Percentiles rank a stretch among this genome's conserved stretches.
phyloP scores from a whole-genome alignment of 768 basidiomycete species.

The Lentinula raphanica region DNA sequence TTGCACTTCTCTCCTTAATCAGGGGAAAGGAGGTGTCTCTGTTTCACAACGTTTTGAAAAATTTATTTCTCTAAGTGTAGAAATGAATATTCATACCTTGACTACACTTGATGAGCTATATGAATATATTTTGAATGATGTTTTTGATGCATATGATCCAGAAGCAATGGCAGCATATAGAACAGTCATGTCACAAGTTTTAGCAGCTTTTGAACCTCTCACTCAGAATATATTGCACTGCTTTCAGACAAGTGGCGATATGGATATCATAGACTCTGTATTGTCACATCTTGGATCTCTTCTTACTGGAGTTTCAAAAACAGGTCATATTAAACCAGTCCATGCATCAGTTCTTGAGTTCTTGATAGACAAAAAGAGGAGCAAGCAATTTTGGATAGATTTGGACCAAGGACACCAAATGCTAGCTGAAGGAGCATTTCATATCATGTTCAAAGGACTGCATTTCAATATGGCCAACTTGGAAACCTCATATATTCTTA shows the following conservation, averaged over 20 bases:
- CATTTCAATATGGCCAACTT: slow-evolving; percentile 2
- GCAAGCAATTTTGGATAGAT: background rate
- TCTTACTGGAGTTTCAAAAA: background rate
- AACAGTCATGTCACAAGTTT: background rate
- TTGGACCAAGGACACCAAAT: background rate
- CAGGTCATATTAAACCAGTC: background rate
- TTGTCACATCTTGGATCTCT: background rate
- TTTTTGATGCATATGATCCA: background rate
- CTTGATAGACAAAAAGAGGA: background rate
- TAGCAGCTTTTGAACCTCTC: background rate
- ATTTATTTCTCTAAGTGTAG: background rate
- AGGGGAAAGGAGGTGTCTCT: background rate
- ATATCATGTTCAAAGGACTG: background rate
- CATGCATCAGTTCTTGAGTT: background rate
- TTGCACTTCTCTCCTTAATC: background rate
- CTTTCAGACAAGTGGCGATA: background rate
- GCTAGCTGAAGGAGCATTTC: background rate
- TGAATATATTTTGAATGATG: background rate
- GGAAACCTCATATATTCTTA: background rate
- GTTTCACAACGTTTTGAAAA: background rate
- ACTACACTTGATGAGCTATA: background rate
- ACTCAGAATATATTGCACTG: background rate
- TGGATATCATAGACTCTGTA: background rate
- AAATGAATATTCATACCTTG: background rate
- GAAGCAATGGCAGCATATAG: background rate